These are phyloP conservation scores for Lyophyllum semitale DNA, from an alignment of 768 basidiomycete species.

Conservation along the genomic window DNA sequence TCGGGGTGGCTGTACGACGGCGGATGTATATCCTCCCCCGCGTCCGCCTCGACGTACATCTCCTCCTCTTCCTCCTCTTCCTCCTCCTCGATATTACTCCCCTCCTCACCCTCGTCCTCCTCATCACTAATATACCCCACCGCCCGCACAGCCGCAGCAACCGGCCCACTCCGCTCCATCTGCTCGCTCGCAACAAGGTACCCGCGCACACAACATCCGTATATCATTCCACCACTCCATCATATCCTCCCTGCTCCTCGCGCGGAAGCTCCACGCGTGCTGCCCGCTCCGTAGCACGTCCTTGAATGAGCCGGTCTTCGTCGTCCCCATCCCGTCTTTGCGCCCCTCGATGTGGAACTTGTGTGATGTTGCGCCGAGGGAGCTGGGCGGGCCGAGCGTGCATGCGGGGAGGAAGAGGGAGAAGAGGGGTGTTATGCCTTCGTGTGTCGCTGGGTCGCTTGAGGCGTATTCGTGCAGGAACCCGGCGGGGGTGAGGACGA, in stretches of 20 bases:
- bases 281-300: slow-evolving; percentile 30
- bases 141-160: slow-evolving; percentile 87
- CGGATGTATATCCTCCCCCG: slow-evolving; percentile 50
- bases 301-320: slow-evolving; percentile 57
- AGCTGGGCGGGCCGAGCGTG: slow-evolving; percentile 90
- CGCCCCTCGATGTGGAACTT: slow-evolving; percentile 97
- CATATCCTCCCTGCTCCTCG: slow-evolving; percentile 92
- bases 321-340: slow-evolving; percentile 77
- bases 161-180: slow-evolving; percentile 90
- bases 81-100: slow-evolving; percentile 42
- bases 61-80: slow-evolving; percentile 54
- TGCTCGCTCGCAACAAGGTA: slow-evolving; percentile 94
- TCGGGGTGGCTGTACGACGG: slow-evolving; percentile 62
- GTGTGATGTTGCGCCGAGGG: slow-evolving; percentile 68
- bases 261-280: slow-evolving; percentile 85
- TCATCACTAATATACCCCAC: slow-evolving; percentile 90
- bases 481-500: slow-evolving; percentile 92
- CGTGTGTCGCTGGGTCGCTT: slow-evolving; percentile 63
- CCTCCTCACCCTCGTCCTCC: slow-evolving; percentile 58
- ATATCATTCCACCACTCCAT: slow-evolving; percentile 99
- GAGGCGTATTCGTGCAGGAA: slow-evolving; percentile 91
- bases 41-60: slow-evolving; percentile 21
- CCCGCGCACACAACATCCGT: slow-evolving; percentile 87
- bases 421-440: slow-evolving; percentile 67
- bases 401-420: slow-evolving; percentile 92